These are phyloP conservation scores for Massariosphaeria phaeospora DNA, from an alignment of 495 filamentous ascomycete genomes.

Conservation along the genomic window DNA sequence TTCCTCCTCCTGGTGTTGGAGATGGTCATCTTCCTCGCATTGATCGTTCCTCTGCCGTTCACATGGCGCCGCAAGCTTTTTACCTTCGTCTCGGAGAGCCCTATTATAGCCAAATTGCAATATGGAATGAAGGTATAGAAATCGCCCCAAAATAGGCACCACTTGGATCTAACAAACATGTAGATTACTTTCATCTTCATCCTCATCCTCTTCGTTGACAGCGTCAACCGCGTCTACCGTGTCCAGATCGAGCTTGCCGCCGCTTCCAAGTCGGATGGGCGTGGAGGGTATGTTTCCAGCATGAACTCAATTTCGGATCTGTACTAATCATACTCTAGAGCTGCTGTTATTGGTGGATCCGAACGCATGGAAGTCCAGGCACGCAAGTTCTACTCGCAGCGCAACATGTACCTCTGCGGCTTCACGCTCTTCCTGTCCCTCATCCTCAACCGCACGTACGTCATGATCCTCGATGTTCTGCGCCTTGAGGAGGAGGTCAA, in stretches of 20 bases:
- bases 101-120: slow-evolving; percentile 70
- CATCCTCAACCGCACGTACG: slow-evolving; percentile 98
- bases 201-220: slow-evolving; percentile 94
- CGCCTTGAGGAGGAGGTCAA: slow-evolving; percentile 91
- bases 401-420: slow-evolving; percentile 99
- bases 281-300: slow-evolving; percentile 41
- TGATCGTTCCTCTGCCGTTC: slow-evolving; percentile 90
- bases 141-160: neutral
- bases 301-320: slow-evolving; percentile 34
- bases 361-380: slow-evolving; percentile 98
- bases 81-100: slow-evolving; percentile 87
- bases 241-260: slow-evolving; percentile 81
- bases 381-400: slow-evolving; percentile 99
- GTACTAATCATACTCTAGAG: slow-evolving; percentile 40
- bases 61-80: slow-evolving; percentile 82
- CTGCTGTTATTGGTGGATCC: slow-evolving; percentile 66
- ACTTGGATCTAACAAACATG: slow-evolving; percentile 19
- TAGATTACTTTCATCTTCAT: slow-evolving; percentile 97
- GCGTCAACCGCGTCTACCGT: slow-evolving; percentile 95
- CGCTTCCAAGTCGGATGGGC: slow-evolving; percentile 52
- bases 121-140: slow-evolving; percentile 67
- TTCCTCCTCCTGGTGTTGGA: slow-evolving; percentile 88
- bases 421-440: slow-evolving; percentile 98
- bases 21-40: slow-evolving; percentile 87
- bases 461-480: slow-evolving; percentile 90